phyloP scores from a whole-genome alignment of 1,284 basidiomycete species.

The Schizopora paradoxa region DNA sequence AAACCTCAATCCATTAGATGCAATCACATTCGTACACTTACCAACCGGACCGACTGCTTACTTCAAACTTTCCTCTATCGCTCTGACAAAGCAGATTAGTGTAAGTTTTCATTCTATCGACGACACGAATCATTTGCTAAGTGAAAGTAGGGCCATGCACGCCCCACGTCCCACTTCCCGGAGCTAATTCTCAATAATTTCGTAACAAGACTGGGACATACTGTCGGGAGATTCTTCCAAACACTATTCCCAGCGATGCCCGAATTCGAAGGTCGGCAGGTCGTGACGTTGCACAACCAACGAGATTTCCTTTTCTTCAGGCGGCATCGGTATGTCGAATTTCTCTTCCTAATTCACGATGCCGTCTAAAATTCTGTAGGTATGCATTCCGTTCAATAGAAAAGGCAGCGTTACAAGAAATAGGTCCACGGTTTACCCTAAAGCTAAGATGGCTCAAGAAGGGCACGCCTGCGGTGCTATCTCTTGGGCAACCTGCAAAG shows the following conservation, averaged over 20 bases:
- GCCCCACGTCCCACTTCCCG: conserved; percentile 88
- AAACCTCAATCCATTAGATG: conserved; percentile 49
- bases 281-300: conserved; percentile 96
- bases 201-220: conserved; percentile 89
- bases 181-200: conserved; percentile 97
- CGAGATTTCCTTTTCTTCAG: conserved; percentile 98
- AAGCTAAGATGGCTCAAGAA: conserved; percentile 89
- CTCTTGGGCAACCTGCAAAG: conserved; percentile 54
- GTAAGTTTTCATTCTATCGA: conserved; percentile 39
- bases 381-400: conserved; percentile 91
- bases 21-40: conserved; percentile 87
- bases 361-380: conserved; percentile 35
- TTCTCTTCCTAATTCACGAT: conserved; percentile 3
- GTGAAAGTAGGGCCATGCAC: conserved; percentile 74
- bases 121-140: conserved; percentile 17
- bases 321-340: conserved; percentile 67
- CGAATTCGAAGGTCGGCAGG: conserved; percentile 94
- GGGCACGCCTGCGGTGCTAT: conserved; percentile 77
- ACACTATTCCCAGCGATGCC: conserved; percentile 93
- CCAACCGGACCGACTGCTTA: conserved; percentile 94
- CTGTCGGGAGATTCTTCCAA: conserved; percentile 91
- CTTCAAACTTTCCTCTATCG: conserved; percentile 90
- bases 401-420: conserved; percentile 94
- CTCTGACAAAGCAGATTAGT: conserved; percentile 81
- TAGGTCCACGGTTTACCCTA: conserved; percentile 95